Percentiles rank a stretch among this genome's conserved stretches.
These are phyloP conservation scores for Paramecium primaurelia DNA, from an alignment of 73 alveolate genomes.

Conservation along the genomic window DNA sequence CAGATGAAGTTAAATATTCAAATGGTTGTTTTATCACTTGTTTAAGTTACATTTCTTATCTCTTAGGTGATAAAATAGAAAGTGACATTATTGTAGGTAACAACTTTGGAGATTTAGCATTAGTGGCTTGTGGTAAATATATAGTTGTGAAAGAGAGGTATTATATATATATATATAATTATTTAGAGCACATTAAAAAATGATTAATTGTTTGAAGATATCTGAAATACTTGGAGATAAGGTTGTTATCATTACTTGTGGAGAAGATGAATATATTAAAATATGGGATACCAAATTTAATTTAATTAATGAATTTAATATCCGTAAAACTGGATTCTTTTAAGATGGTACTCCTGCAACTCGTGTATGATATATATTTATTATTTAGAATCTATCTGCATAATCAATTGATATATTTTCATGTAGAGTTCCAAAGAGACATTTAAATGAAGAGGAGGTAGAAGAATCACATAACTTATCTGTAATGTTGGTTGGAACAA, in stretches of 20 bases:
- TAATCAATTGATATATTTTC: slow-evolving; percentile 54
- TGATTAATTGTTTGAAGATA: slow-evolving; percentile 85
- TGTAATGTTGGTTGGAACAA: slow-evolving; percentile 57
- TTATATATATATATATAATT: not conserved
- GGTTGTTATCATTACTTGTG: slow-evolving; percentile 80
- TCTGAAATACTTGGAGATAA: slow-evolving; percentile 67
- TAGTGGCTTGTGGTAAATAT: slow-evolving; percentile 83
- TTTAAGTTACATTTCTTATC: slow-evolving; percentile 65
- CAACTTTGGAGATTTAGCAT: slow-evolving; percentile 86
- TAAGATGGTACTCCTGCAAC: slow-evolving; percentile 24
- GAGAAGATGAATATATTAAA: slow-evolving; percentile 92
- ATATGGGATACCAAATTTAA: slow-evolving; percentile 87
- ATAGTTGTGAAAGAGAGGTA: slow-evolving; percentile 70
- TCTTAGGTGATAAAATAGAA: slow-evolving; percentile 75
- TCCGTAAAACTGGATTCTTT: slow-evolving; percentile 57
- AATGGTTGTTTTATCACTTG: slow-evolving; percentile 52
- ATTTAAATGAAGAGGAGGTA: slow-evolving; percentile 38
- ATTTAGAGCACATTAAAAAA: slow-evolving; percentile 85
- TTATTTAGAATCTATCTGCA: slow-evolving; percentile 38
- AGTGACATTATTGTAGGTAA: slow-evolving; percentile 87
- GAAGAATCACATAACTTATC: slow-evolving; percentile 57
- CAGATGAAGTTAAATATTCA: slow-evolving; percentile 51
- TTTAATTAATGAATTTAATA: slow-evolving; percentile 53
- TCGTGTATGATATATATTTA: not conserved
- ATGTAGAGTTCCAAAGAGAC: slow-evolving; percentile 54